phyloP scores from a whole-genome alignment of 2,329 filamentous ascomycete genomes.

The Cercospora zeae-maydis region DNA sequence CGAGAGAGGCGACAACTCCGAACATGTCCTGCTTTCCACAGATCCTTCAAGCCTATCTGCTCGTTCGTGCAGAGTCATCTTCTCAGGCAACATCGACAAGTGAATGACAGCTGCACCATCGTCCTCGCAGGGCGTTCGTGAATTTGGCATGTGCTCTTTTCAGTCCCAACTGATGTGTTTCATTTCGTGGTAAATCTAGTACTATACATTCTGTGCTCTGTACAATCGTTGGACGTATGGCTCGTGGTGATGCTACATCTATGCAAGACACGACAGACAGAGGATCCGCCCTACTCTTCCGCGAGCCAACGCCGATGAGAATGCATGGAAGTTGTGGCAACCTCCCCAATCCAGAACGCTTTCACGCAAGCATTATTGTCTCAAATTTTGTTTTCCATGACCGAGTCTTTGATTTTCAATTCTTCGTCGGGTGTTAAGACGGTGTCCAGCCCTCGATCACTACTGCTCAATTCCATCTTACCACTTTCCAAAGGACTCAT shows the following conservation, averaged over 20 bases:
- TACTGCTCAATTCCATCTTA: background rate
- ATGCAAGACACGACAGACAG: background rate
- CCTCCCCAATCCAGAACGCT: background rate
- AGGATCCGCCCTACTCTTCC: background rate
- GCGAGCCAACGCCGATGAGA: background rate
- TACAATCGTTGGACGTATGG: background rate
- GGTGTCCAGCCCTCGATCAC: conserved; percentile 47
- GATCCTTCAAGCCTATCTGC: background rate
- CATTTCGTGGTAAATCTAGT: background rate
- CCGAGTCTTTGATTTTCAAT: conserved; percentile 10
- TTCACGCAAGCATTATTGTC: background rate
- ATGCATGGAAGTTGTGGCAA: background rate
- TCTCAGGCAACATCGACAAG: background rate
- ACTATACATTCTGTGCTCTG: conserved; percentile 4
- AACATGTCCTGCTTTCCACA: background rate
- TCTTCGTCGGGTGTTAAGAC: conserved; percentile 52
- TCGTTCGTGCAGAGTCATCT: background rate
- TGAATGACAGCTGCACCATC: background rate
- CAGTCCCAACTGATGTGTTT: background rate
- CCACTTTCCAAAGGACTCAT: conserved; percentile 4
- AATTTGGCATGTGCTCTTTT: background rate
- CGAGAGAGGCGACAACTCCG: background rate
- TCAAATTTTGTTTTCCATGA: conserved; percentile 9
- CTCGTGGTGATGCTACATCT: background rate
- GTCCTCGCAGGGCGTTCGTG: too few species aligned